Percentiles rank a stretch among this genome's conserved stretches.
These are phyloP conservation scores for Pichia sp. DNA, from an alignment of 1,139 yeast species.

Conservation along the genomic window DNA sequence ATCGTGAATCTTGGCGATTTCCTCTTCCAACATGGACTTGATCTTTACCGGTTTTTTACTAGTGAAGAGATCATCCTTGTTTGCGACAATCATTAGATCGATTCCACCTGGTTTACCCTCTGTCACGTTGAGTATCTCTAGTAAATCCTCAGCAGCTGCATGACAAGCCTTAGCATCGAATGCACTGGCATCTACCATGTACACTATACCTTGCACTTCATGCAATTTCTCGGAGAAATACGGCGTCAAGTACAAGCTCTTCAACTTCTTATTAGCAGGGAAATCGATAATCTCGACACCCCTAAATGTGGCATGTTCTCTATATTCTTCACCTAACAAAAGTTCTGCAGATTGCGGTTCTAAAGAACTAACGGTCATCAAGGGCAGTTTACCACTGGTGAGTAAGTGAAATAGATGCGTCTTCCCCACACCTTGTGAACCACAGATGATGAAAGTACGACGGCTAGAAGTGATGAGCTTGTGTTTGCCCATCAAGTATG, in stretches of 20 bases:
- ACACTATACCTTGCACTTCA: conserved; percentile 57
- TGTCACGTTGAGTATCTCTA: conserved; percentile 47
- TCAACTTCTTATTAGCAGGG: conserved; percentile 81
- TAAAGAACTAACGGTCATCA: conserved; percentile 38
- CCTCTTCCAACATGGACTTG: conserved; percentile 50
- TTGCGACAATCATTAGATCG: conserved; percentile 69
- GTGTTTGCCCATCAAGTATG: conserved; percentile 18
- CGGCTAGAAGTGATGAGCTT: conserved; percentile 24
- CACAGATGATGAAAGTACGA: conserved; percentile 61
- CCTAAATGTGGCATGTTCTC: conserved; percentile 24
- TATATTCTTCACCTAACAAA: conserved; percentile 19
- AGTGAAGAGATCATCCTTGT: conserved; percentile 79
- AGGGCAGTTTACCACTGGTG: conserved; percentile 24
- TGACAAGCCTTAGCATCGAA: conserved; percentile 36
- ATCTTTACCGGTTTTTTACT: conserved; percentile 65
- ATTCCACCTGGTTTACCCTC: conserved; percentile 59
- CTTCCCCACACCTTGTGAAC: conserved; percentile 71
- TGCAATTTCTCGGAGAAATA: conserved; percentile 34
- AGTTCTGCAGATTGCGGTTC: conserved; percentile 34
- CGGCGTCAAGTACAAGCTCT: conserved; percentile 37
- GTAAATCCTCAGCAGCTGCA: conserved; percentile 46
- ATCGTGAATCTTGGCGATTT: conserved; percentile 51
- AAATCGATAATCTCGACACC: conserved; percentile 56
- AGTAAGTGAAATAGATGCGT: conserved; percentile 50
- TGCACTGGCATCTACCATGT: conserved; percentile 59